A percentile compares a stretch with the other conserved stretches of the same genome.
Conservation (phyloP, 2,329 filamentous ascomycete species). For the Arthrobotrys pseudoclavata region DNA sequence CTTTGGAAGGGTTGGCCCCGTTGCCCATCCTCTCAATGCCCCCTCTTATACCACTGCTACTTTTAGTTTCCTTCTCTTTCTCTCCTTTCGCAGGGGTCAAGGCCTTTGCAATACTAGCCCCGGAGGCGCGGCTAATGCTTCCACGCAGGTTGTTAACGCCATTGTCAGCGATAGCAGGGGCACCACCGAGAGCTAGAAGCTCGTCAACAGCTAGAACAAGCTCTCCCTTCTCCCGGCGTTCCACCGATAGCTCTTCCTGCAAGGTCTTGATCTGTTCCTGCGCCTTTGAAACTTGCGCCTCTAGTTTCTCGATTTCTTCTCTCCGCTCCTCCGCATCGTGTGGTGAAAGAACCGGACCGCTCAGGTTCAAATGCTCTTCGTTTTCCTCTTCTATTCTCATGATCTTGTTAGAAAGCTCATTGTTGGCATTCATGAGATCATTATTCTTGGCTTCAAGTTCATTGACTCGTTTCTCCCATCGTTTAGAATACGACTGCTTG, state of each 20-base stretch:
- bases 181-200: slow-evolving; percentile 78
- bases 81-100: slow-evolving; percentile 52
- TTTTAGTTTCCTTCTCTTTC: slow-evolving; percentile 58
- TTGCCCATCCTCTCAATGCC: slow-evolving; percentile 63
- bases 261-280: slow-evolving; percentile 76
- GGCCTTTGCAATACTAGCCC: slow-evolving; percentile 64
- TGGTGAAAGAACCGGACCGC: slow-evolving; percentile 43
- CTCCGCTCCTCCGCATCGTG: slow-evolving; percentile 76
- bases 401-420: slow-evolving; percentile 58
- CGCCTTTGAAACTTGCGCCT: slow-evolving; percentile 66
- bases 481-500: slow-evolving; percentile 84
- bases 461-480: slow-evolving; percentile 88
- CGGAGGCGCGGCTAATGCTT: slow-evolving; percentile 63
- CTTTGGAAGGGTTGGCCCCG: slow-evolving; percentile 47
- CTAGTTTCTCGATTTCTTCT: slow-evolving; percentile 79
- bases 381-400: slow-evolving; percentile 57
- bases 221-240: slow-evolving; percentile 86
- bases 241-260: slow-evolving; percentile 79
- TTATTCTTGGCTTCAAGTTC: slow-evolving; percentile 75
- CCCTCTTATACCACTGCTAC: slow-evolving; percentile 60
- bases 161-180: slow-evolving; percentile 67
- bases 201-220: slow-evolving; percentile 85
- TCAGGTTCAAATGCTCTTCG: slow-evolving; percentile 55
- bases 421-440: slow-evolving; percentile 50
- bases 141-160: slow-evolving; percentile 65